Evolutionary conservation across 768 basidiomycete species (phyloP), one percentile per base, ranked within the genome.

Genomic region (Pisolithus marmoratus): DNA sequence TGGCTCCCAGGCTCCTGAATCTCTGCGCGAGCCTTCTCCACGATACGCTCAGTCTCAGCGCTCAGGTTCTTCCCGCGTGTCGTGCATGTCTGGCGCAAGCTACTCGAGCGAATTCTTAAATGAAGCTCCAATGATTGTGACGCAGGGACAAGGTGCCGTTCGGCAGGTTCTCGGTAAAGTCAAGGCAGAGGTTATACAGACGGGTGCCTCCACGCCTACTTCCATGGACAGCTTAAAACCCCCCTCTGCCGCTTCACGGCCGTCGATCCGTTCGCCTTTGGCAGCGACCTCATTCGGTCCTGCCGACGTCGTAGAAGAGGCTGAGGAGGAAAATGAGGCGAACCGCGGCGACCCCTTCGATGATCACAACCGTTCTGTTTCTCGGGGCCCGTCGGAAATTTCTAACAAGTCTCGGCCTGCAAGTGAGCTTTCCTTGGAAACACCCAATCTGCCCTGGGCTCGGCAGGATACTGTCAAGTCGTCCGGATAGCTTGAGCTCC

Each of bases 111-210:
- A 90, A 58, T 78, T 91, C 70, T 71, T 90, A 54, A 82, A 84
- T 60, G 89, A 91, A 64, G 82, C 86, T 1, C 87, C 89, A 22
- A 83, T 85, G 72, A 91, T 91, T 58, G 80, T 91, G 55, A 88
- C 86, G 0, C 81, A 86, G 26, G 75, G 73, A 24, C 83, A 80
- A 53, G 60, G 63, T 75, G 72, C 76, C 44, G 79, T 87, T 60
- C 77, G 85, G 45, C 84, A 88, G 59, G 85, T 90, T 7, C 68
- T 88, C 38, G 87, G 87, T 31, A 81, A 88, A 36, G 83, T 83
- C 45, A 88, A 84, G 67, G 87, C 90, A 27, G 86, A 88, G 63
- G 84, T 91, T 31, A 82, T 92, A 54, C 84, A 77, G 54, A 75
- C 87, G 3, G 78, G 76, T 17, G 54, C 66, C 17, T 62, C 69